Evolutionary conservation across 192 early-diverging fungal genomes (phyloP).

Genomic region (Umbelopsis sp.): DNA sequence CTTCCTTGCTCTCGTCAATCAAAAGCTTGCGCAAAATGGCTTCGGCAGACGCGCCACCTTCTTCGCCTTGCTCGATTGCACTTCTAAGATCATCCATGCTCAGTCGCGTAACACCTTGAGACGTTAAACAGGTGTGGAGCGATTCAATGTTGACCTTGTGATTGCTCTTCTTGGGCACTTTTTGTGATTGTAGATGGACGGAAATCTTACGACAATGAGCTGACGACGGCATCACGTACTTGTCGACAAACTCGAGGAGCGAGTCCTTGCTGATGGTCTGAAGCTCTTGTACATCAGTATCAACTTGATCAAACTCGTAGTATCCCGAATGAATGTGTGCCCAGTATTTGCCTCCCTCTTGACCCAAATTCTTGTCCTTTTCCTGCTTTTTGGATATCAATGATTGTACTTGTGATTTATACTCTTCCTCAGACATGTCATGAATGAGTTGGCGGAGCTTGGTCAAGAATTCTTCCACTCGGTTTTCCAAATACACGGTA

Average conservation of each 20-base stretch:
- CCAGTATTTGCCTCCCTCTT: slow-evolving; percentile 80
- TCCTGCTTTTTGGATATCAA: slow-evolving; percentile 74
- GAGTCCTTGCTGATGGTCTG: slow-evolving; percentile 43
- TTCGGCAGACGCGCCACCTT: slow-evolving; percentile 14
- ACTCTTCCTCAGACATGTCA: slow-evolving; percentile 74
- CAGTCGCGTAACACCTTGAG: slow-evolving; percentile 3
- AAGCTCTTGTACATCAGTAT: slow-evolving; percentile 39
- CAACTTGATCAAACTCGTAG: slow-evolving; percentile 54
- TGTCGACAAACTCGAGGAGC: slow-evolving; percentile 60
- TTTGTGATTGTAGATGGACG: slow-evolving; percentile 49
- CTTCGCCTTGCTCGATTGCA: slow-evolving; percentile 5
- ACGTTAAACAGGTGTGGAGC: slow-evolving; percentile 22
- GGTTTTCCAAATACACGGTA: slow-evolving; percentile 76
- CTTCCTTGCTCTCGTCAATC: slow-evolving; percentile 32
- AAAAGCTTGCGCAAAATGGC: slow-evolving; percentile 25
- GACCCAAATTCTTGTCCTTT: slow-evolving; percentile 84
- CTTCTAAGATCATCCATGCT: background rate
- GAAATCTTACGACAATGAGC: slow-evolving; percentile 43
- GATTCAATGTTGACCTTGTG: slow-evolving; percentile 5
- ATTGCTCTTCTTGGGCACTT: background rate
- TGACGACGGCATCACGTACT: slow-evolving; percentile 54
- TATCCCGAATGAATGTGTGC: slow-evolving; percentile 73
- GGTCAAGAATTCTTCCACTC: slow-evolving; percentile 79
- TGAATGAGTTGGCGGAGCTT: slow-evolving; percentile 51
- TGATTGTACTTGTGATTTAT: slow-evolving; percentile 73